Evolutionary conservation across 75 land plant genomes (phyloP).

Genomic region (Adiantum capillusveneris): DNA sequence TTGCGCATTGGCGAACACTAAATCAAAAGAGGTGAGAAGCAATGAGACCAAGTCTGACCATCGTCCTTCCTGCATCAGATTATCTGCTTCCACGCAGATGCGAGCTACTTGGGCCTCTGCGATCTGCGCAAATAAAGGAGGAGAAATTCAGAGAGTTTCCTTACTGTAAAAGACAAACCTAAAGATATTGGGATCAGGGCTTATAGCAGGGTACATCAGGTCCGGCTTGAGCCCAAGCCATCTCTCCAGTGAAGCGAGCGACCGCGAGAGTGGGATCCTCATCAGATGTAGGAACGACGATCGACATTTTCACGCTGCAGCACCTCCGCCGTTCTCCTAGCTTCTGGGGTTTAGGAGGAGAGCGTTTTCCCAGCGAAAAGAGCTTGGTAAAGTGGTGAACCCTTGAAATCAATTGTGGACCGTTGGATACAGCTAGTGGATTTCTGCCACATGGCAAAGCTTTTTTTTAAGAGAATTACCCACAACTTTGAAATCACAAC

Average conservation of each 20-base stretch:
- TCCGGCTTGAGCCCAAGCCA: conserved; percentile 92
- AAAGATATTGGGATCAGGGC: neutral
- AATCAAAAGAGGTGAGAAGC: conserved; percentile 77
- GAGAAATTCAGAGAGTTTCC: conserved; percentile 1
- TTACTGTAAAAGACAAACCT: neutral
- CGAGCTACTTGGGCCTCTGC: conserved; percentile 70
- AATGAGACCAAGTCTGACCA: conserved; percentile 79
- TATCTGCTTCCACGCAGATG: conserved; percentile 66
- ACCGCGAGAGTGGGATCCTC: conserved; percentile 84
- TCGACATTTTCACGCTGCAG: no score
- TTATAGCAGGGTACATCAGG: conserved; percentile 44
- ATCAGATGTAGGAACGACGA: conserved; percentile 80
- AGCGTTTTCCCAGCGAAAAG: no score
- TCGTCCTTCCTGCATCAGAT: conserved; percentile 40
- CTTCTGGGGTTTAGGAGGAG: no score
- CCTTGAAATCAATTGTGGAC: no score
- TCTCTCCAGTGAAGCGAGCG: conserved; percentile 74
- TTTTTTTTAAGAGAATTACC: no score
- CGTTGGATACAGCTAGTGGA: no score
- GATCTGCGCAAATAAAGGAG: conserved; percentile 34
- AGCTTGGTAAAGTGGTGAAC: no score
- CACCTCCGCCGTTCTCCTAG: no score
- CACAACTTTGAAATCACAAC: no score
- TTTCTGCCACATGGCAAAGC: no score
- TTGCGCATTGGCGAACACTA: conserved; percentile 51